Percentiles rank a stretch among this genome's conserved stretches.
These are phyloP conservation scores for Rubroboletus pulcherrimus DNA, from an alignment of 768 basidiomycete genomes.

Conservation along the genomic window DNA sequence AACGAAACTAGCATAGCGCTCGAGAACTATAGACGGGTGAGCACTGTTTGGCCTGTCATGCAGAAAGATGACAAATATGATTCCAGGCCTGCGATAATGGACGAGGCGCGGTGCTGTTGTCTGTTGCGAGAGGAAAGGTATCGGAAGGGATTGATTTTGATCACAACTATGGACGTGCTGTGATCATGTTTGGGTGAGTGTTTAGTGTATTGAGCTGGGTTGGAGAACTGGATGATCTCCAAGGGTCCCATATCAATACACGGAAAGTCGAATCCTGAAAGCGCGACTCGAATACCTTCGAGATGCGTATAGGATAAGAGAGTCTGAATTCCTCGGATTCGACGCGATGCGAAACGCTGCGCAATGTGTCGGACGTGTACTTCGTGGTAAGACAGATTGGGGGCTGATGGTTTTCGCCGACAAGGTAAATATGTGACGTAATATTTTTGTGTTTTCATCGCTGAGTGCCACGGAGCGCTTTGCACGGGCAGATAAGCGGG, in stretches of 20 bases:
- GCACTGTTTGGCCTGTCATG: slow-evolving; percentile 2
- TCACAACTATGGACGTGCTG: slow-evolving; percentile 97
- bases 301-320: slow-evolving; percentile 97
- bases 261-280: slow-evolving; percentile 95
- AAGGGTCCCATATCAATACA: slow-evolving; percentile 96
- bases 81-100: slow-evolving; percentile 95
- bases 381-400: slow-evolving; percentile 99
- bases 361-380: slow-evolving; percentile 95
- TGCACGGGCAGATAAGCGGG: slow-evolving; percentile 87
- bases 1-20: slow-evolving; percentile 98
- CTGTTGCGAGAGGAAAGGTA: slow-evolving; percentile 97
- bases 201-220: not conserved
- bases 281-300: slow-evolving; percentile 95
- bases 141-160: slow-evolving; percentile 99
- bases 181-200: slow-evolving; percentile 96
- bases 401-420: slow-evolving; percentile 99
- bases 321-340: slow-evolving; percentile 98
- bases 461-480: slow-evolving; percentile 59
- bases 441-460: not conserved
- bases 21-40: slow-evolving; percentile 92
- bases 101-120: slow-evolving; percentile 91
- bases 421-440: slow-evolving; percentile 55
- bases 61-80: not conserved
- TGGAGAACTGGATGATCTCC: slow-evolving; percentile 5
- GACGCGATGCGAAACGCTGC: slow-evolving; percentile 99